phyloP scores from a whole-genome alignment of 1,284 basidiomycete genomes.

The Rhizoctonia solani region DNA sequence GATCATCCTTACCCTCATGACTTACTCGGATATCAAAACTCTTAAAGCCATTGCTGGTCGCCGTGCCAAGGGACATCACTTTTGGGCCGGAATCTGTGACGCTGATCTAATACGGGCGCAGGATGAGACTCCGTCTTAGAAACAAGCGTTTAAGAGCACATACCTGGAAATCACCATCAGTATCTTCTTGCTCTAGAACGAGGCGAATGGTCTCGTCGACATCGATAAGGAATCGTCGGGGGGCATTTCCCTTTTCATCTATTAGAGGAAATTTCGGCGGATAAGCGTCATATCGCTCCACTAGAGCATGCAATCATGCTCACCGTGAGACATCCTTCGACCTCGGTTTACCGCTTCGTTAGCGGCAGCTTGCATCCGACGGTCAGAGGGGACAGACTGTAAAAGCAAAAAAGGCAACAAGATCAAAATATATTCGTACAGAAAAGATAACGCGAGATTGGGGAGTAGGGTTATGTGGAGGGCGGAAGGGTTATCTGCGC shows the following conservation, averaged over 20 bases:
- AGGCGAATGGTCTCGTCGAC: slow-evolving; percentile 99
- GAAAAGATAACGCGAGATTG: slow-evolving; percentile 13
- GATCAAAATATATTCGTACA: neutral
- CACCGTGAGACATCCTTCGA: slow-evolving; percentile 38
- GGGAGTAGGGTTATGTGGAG: slow-evolving; percentile 2
- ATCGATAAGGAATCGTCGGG: slow-evolving; percentile 89
- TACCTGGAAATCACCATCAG: slow-evolving; percentile 84
- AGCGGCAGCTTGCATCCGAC: slow-evolving; percentile 33
- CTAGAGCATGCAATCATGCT: neutral
- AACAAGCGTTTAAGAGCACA: slow-evolving; percentile 32
- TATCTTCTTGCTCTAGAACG: slow-evolving; percentile 97
- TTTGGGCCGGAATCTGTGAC: slow-evolving; percentile 97
- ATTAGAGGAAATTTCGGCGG: slow-evolving; percentile 8
- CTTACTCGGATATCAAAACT: slow-evolving; percentile 91
- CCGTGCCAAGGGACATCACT: slow-evolving; percentile 92
- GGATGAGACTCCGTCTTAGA: neutral
- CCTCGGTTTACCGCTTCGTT: slow-evolving; percentile 34
- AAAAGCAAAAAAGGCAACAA: neutral
- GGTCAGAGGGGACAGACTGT: slow-evolving; percentile 24
- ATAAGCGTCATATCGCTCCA: neutral
- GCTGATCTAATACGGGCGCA: slow-evolving; percentile 70
- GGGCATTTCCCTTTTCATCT: slow-evolving; percentile 52
- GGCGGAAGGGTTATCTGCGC: slow-evolving; percentile 10
- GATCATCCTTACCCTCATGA: slow-evolving; percentile 36
- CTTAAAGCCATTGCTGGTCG: slow-evolving; percentile 97